Conservation (phyloP, 2,329 filamentous ascomycete genomes). For the Colletotrichum ledebouriae region DNA sequence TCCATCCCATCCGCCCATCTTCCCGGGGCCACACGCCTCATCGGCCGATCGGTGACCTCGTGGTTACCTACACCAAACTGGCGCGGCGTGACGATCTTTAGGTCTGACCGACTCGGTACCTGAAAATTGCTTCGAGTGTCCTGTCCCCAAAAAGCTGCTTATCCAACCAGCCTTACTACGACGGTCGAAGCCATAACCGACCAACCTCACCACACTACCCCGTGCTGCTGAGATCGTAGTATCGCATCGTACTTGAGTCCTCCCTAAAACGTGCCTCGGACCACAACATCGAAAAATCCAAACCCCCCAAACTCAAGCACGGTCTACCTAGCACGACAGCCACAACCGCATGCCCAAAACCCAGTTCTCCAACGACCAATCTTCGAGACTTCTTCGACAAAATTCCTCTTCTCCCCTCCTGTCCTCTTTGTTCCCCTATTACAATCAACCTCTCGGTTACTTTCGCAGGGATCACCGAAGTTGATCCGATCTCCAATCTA, state of each 20-base stretch:
- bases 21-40: constrained; percentile 27
- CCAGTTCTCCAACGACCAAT: constrained; percentile 26
- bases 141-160: neutral
- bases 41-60: constrained; percentile 40
- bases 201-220: neutral
- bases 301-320: constrained; percentile 6
- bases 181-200: constrained; percentile 23
- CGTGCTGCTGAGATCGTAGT: neutral
- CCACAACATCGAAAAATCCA: constrained; percentile 27
- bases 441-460: constrained; percentile 13
- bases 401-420: constrained; percentile 18
- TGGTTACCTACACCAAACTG: constrained; percentile 34
- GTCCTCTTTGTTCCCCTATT: neutral
- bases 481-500: constrained; percentile 13
- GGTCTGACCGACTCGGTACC: constrained; percentile 12
- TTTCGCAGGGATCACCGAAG: constrained; percentile 21
- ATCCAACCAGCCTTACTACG: constrained; percentile 5
- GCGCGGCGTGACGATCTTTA: constrained; percentile 38
- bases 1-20: constrained; percentile 5
- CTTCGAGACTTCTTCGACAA: constrained; percentile 16
- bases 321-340: constrained; percentile 30
- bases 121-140: neutral
- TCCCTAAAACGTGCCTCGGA: constrained; percentile 11
- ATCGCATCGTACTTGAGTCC: constrained; percentile 12
- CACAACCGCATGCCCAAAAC: constrained; percentile 20